Percentiles rank a stretch among this genome's conserved stretches.
Conservation (phyloP, 2,329 filamentous ascomycete species). For the Diaporthe ampelina region DNA sequence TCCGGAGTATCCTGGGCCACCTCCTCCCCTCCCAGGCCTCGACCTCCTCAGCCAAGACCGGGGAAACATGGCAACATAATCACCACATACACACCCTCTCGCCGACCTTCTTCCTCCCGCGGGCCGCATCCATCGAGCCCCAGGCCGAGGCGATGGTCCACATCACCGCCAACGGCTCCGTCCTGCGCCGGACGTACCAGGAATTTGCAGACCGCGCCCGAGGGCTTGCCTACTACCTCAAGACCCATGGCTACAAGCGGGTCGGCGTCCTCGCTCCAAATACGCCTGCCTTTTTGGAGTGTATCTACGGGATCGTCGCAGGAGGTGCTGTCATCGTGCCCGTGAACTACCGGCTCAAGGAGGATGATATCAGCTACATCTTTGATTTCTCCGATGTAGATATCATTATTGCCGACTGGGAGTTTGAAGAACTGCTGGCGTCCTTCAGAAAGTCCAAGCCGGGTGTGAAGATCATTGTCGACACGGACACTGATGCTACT, state of each 20-base stretch:
- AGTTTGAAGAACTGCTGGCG: slow-evolving; percentile 80
- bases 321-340: slow-evolving; percentile 84
- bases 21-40: slow-evolving; percentile 47
- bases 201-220: slow-evolving; percentile 88
- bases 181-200: slow-evolving; percentile 82
- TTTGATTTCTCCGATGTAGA: slow-evolving; percentile 91
- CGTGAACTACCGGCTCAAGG: slow-evolving; percentile 76
- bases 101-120: slow-evolving; percentile 88
- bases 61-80: slow-evolving; percentile 57
- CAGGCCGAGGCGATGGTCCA: slow-evolving; percentile 89
- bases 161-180: slow-evolving; percentile 80
- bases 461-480: slow-evolving; percentile 79
- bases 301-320: slow-evolving; percentile 88
- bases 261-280: slow-evolving; percentile 93
- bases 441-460: slow-evolving; percentile 73
- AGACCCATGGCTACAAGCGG: slow-evolving; percentile 78
- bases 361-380: slow-evolving; percentile 91
- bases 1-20: slow-evolving; percentile 69
- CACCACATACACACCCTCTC: slow-evolving; percentile 83
- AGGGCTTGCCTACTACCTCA: slow-evolving; percentile 89
- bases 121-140: slow-evolving; percentile 90
- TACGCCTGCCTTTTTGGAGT: slow-evolving; percentile 93
- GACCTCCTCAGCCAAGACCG: slow-evolving; percentile 35
- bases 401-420: slow-evolving; percentile 86
- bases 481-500: slow-evolving; percentile 83